Percentiles rank a stretch among this genome's conserved stretches.
Evolutionary conservation across 495 filamentous ascomycete species (phyloP).

Genomic region (Aspergillus heteromorphus): DNA sequence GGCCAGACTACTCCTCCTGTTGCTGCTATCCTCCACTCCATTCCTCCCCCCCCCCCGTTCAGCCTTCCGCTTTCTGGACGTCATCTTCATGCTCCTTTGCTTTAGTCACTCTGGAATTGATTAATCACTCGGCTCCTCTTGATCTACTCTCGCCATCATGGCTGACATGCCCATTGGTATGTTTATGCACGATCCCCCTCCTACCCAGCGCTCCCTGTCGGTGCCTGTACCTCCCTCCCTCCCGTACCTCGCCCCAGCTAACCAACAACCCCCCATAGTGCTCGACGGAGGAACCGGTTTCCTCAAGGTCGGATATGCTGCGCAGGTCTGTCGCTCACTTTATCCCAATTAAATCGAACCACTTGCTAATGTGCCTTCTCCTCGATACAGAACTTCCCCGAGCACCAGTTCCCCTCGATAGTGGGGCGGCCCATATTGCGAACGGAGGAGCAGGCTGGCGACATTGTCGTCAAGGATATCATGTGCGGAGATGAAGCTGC

Average conservation of each 20-base stretch:
- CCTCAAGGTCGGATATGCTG: slow-evolving; percentile 98
- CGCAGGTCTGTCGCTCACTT: slow-evolving; percentile 51
- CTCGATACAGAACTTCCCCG: slow-evolving; percentile 79
- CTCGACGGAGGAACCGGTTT: slow-evolving; percentile 99
- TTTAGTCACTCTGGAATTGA: slow-evolving; percentile 19
- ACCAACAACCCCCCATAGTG: slow-evolving; percentile 51
- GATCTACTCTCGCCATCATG: slow-evolving; percentile 41
- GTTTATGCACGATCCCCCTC: slow-evolving; percentile 9
- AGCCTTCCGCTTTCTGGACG: slow-evolving; percentile 4
- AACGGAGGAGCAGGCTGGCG: slow-evolving; percentile 77
- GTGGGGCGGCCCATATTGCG: slow-evolving; percentile 96
- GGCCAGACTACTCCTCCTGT: neutral
- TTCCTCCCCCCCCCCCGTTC: neutral
- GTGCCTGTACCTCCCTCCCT: slow-evolving; percentile 16
- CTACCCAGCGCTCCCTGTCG: slow-evolving; percentile 14
- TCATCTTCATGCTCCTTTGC: slow-evolving; percentile 15
- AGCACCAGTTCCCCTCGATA: slow-evolving; percentile 97
- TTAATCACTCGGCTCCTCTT: slow-evolving; percentile 4
- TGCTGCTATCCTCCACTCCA: neutral
- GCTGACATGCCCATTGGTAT: slow-evolving; percentile 69
- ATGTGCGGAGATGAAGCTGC: slow-evolving; percentile 99
- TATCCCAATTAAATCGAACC: slow-evolving; percentile 3
- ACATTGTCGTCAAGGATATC: slow-evolving; percentile 93
- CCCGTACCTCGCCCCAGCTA: slow-evolving; percentile 22
- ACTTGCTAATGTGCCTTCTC: slow-evolving; percentile 5